Percentiles rank a stretch among this genome's conserved stretches.
phyloP scores from a whole-genome alignment of 2,329 filamentous ascomycete species.

The Fusarium fujikuroi region DNA sequence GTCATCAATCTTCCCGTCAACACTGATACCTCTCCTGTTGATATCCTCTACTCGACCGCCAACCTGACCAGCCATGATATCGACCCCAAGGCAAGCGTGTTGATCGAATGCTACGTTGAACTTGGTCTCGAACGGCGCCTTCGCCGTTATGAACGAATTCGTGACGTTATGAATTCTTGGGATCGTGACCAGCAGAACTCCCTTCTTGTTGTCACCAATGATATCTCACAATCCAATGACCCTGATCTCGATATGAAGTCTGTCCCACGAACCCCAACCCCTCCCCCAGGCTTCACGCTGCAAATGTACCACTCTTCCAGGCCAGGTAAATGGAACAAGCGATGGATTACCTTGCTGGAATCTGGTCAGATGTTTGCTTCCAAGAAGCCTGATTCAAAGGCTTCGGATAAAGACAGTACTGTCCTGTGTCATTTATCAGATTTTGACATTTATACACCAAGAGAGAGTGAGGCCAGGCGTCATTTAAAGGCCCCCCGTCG shows the following conservation, averaged over 20 bases:
- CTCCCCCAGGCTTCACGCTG: conserved; percentile 74
- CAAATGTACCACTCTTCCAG: conserved; percentile 84
- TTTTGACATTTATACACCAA: conserved; percentile 89
- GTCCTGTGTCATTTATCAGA: conserved; percentile 88
- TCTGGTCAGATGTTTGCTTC: conserved; percentile 78
- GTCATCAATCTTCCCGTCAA: conserved; percentile 78
- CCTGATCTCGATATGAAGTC: conserved; percentile 72
- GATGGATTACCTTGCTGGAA: conserved; percentile 76
- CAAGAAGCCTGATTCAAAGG: conserved; percentile 73
- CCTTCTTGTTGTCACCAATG: conserved; percentile 72
- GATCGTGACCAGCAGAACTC: conserved; percentile 82
- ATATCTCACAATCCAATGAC: conserved; percentile 64
- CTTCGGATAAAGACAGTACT: conserved; percentile 71
- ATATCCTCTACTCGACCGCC: conserved; percentile 76
- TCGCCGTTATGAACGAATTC: conserved; percentile 85
- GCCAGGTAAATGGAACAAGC: conserved; percentile 89
- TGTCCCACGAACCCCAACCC: conserved; percentile 67
- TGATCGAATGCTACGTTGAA: conserved; percentile 80
- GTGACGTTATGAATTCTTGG: conserved; percentile 94
- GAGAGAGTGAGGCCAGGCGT: conserved; percentile 72
- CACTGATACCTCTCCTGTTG: conserved; percentile 76
- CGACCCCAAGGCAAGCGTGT: conserved; percentile 71
- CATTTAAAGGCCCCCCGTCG: conserved; percentile 85
- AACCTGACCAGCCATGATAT: conserved; percentile 72
- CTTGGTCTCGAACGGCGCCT: conserved; percentile 85